A percentile compares a stretch with the other conserved stretches of the same genome.
phyloP scores from a whole-genome alignment of 164 flowering plant genomes.

The Magnolia sinica region DNA sequence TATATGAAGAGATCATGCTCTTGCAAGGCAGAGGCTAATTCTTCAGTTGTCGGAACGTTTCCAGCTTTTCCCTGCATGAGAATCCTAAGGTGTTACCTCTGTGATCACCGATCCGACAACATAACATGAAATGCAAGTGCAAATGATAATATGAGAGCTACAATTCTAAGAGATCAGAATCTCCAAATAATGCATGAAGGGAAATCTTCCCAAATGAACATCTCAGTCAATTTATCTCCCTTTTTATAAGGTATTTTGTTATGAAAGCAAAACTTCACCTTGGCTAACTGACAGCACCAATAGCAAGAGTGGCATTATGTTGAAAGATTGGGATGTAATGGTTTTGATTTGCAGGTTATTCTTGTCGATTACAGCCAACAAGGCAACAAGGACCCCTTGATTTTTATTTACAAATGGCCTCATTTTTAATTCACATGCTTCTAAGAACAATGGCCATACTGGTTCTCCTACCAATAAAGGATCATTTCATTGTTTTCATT shows the following conservation, averaged over 20 bases:
- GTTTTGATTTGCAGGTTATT: background rate
- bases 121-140: no score
- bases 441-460: no score
- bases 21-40: conserved; percentile 61
- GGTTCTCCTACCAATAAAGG: background rate
- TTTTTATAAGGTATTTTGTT: no score
- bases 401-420: no score
- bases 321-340: background rate
- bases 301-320: background rate
- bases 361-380: background rate
- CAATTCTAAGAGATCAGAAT: background rate
- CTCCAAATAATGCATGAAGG: background rate
- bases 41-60: conserved; percentile 62
- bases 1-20: conserved; percentile 83
- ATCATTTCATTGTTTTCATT: background rate
- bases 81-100: background rate
- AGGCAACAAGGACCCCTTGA: no score
- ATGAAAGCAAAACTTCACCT: background rate
- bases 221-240: no score
- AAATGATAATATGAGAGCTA: background rate
- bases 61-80: conserved; percentile 76
- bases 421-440: no score
- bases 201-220: no score
- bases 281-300: background rate
- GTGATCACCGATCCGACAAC: background rate